Base-by-base conservation (phyloP, 139 green algal genomes). In the Chlamydomonas eustigma region DNA sequence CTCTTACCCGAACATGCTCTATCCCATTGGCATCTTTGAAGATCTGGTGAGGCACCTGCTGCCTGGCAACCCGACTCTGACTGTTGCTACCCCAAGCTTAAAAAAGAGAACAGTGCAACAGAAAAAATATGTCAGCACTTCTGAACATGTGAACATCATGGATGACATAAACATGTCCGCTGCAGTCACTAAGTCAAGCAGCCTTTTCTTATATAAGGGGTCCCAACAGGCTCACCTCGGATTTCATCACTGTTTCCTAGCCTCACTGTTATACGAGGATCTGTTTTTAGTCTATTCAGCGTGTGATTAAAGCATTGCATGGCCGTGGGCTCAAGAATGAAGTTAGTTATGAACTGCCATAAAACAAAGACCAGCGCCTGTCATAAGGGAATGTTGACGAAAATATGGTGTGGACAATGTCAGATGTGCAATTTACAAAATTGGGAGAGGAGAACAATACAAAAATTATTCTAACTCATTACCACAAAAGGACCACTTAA, bases 31-130 rank as follows among this genome's bases (percentile, higher is more conserved):
- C 68, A 71, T 97, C 93, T 67, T 87, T 94, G 83, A 94, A 97
- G 34, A 92, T 84, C 52, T 89, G 82, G 81, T 98, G 90, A 1
- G 91, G 92, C 37, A 98, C 96, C 70, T 91, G 86, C 78, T 98
- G 94, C 51, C 94, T 83, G 31, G 89, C 90, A 35, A 92, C 85
- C 2, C 94, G 86, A 85, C 94, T 96, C 36, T 80, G 50, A 35
- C 71, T 76, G 76, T 85, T 85, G 73, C 64, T 81, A 44, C 83
- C 76, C 72, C 81, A 78, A 0, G 74, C 69, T 76, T 51, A n/a
- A n/a, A n/a, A n/a, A n/a, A n/a, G n/a, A n/a, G n/a, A n/a, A n/a
- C n/a, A n/a, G n/a, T n/a, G n/a, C 50, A 63, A 63, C 50, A 63
- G 50, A 22, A 63, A 22, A 22, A 63, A 22, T 63, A 63, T n/a